Conservation (phyloP, 768 basidiomycete species). For the Naganishia antarctica region DNA sequence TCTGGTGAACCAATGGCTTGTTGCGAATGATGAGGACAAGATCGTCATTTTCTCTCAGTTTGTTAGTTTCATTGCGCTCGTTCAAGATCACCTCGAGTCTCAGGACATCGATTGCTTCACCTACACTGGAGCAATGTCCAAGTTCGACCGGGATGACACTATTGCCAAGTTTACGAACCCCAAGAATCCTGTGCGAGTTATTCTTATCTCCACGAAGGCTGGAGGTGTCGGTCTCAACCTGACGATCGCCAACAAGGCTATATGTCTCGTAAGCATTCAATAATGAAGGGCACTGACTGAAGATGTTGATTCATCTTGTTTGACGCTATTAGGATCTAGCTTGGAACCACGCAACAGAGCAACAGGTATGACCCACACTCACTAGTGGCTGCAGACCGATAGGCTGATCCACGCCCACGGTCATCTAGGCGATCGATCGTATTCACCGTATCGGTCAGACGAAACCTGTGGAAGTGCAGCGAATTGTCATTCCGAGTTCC, state of each 20-base stretch:
- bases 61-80: constrained; percentile 61
- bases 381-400: background rate
- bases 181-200: constrained; percentile 37
- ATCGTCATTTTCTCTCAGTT: constrained; percentile 61
- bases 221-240: constrained; percentile 49
- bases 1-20: constrained; percentile 52
- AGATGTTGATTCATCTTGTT: background rate
- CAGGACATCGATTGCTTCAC: constrained; percentile 41
- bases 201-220: constrained; percentile 50
- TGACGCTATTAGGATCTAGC: constrained; percentile 41
- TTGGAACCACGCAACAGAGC: constrained; percentile 49
- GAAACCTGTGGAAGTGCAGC: constrained; percentile 43
- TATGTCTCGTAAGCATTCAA: constrained; percentile 27
- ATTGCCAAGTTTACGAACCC: constrained; percentile 42
- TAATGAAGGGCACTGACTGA: background rate
- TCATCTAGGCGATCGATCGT: constrained; percentile 50
- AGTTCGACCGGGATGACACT: constrained; percentile 39
- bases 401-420: too few species aligned
- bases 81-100: constrained; percentile 61
- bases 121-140: constrained; percentile 49
- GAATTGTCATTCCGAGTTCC: constrained; percentile 47
- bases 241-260: constrained; percentile 39
- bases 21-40: constrained; percentile 54
- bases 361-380: constrained; percentile 25
- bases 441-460: constrained; percentile 51